A percentile compares a stretch with the other conserved stretches of the same genome.
Evolutionary conservation across 352 stramenopile genomes (phyloP).

Genomic region (Phytophthora sp.): DNA sequence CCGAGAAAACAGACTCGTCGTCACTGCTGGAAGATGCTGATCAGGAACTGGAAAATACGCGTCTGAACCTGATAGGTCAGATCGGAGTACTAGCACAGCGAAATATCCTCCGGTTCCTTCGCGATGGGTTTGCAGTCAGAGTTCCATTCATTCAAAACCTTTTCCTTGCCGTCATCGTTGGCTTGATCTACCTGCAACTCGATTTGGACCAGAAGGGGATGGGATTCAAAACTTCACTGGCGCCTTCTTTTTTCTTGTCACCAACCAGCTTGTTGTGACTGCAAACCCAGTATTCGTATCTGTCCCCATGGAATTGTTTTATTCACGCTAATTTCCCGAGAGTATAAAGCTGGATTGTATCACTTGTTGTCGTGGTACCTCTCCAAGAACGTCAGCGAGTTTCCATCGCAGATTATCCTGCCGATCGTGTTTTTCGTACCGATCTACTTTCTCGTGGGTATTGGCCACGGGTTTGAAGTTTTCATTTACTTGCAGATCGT

Average conservation of each 20-base stretch:
- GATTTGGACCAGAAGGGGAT: slow-evolving; percentile 21
- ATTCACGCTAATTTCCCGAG: slow-evolving; percentile 34
- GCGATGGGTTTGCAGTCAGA: slow-evolving; percentile 28
- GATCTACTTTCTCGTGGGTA: slow-evolving; percentile 40
- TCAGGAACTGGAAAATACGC: background rate
- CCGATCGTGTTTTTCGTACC: slow-evolving; percentile 35
- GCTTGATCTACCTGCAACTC: slow-evolving; percentile 41
- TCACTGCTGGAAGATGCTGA: background rate
- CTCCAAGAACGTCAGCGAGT: slow-evolving; percentile 47
- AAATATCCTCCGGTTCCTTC: slow-evolving; percentile 27
- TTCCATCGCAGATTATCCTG: slow-evolving; percentile 36
- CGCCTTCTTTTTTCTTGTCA: slow-evolving; percentile 40
- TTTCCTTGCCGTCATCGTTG: slow-evolving; percentile 32
- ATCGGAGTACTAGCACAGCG: slow-evolving; percentile 31
- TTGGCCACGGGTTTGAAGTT: slow-evolving; percentile 24
- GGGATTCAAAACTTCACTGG: slow-evolving; percentile 40
- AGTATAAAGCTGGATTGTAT: slow-evolving; percentile 39
- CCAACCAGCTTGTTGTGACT: slow-evolving; percentile 44
- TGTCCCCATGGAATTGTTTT: slow-evolving; percentile 37
- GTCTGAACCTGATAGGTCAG: slow-evolving; percentile 13
- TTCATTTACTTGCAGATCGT: slow-evolving; percentile 38
- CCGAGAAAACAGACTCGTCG: background rate
- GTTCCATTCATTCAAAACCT: slow-evolving; percentile 30
- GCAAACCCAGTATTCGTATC: slow-evolving; percentile 36
- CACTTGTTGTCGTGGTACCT: slow-evolving; percentile 36